Evolutionary conservation across 2,329 filamentous ascomycete genomes (phyloP).

Genomic region (Tolypocladium tropicale): DNA sequence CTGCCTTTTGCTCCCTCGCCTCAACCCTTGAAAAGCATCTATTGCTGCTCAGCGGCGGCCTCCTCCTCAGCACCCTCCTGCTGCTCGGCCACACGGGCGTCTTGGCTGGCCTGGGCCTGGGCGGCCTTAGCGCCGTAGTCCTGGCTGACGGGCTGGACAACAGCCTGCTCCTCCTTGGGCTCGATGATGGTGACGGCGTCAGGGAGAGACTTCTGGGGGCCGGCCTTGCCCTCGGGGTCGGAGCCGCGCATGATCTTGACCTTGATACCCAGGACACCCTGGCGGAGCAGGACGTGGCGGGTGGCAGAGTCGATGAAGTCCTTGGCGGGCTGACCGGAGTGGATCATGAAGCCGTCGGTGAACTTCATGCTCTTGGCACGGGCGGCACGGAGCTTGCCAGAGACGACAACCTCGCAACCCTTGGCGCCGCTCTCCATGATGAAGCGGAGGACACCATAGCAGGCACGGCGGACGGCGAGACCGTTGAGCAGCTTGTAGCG

Average conservation of each 20-base stretch:
- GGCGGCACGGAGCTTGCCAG: conserved; percentile 96
- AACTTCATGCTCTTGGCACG: conserved; percentile 99
- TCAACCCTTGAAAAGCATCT: conserved; percentile 15
- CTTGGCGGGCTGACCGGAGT: conserved; percentile 98
- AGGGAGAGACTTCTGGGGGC: conserved; percentile 92
- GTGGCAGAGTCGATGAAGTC: conserved; percentile 99
- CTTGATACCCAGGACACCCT: conserved; percentile 99
- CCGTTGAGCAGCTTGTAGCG: conserved; percentile 99
- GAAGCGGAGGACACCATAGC: conserved; percentile 99
- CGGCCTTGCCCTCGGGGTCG: conserved; percentile 98
- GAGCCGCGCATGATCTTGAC: conserved; percentile 99
- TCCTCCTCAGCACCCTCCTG: conserved; percentile 41
- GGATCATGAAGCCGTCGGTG: conserved; percentile 99
- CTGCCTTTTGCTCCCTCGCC: conserved; percentile 10
- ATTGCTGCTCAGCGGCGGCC: conserved; percentile 20
- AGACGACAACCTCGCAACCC: conserved; percentile 99
- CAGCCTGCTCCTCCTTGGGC: conserved; percentile 97
- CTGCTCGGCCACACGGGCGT: conserved; percentile 48
- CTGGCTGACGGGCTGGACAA: conserved; percentile 91
- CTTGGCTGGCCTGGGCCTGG: conserved; percentile 57
- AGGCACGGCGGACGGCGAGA: conserved; percentile 94
- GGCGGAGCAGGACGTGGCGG: conserved; percentile 98
- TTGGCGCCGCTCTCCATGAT: conserved; percentile 99
- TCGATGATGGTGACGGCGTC: conserved; percentile 99
- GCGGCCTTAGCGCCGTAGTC: conserved; percentile 94